These are phyloP conservation scores for Nelumbo lutea DNA, from an alignment of 164 flowering plant species.

Conservation along the genomic window DNA sequence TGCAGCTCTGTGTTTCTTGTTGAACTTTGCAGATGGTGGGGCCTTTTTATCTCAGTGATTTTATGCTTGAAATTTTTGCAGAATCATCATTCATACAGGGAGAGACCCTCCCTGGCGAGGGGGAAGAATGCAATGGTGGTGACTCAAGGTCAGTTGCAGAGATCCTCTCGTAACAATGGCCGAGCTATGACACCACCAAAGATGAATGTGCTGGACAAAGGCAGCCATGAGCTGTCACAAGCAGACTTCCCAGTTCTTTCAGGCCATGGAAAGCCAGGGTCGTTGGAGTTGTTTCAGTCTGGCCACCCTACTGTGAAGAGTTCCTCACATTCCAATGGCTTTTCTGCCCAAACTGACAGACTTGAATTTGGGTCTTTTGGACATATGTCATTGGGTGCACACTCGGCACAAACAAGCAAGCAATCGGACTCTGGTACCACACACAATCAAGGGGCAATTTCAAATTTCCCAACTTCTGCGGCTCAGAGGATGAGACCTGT, in stretches of 20 bases:
- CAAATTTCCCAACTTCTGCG: not conserved
- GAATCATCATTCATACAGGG: conserved; percentile 47
- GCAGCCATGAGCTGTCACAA: conserved; percentile 21
- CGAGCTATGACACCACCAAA: conserved; percentile 20
- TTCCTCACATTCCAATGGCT: conserved; percentile 25
- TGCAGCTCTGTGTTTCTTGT: conserved; percentile 6
- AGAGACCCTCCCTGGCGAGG: conserved; percentile 34
- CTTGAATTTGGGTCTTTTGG: conserved; percentile 37
- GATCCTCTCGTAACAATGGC: conserved; percentile 47
- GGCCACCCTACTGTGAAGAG: conserved; percentile 21
- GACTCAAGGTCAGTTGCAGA: conserved; percentile 14
- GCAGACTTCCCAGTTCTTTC: conserved; percentile 18
- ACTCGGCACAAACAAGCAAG: conserved; percentile 15
- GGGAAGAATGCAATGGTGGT: conserved; percentile 36
- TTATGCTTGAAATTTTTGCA: conserved; percentile 30
- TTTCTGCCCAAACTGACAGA: conserved; percentile 21
- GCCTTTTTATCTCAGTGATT: conserved; percentile 6
- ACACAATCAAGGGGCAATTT: conserved; percentile 2
- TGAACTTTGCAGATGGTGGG: conserved; percentile 8
- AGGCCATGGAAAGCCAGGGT: conserved; percentile 18
- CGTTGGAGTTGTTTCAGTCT: conserved; percentile 15
- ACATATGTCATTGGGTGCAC: conserved; percentile 15
- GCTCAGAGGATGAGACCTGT: conserved; percentile 21
- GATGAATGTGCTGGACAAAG: conserved; percentile 29
- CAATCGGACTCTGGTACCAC: conserved; percentile 9